Conservation (phyloP, 169 alveolate species). For the Cryptosporidium viatorum region DNA sequence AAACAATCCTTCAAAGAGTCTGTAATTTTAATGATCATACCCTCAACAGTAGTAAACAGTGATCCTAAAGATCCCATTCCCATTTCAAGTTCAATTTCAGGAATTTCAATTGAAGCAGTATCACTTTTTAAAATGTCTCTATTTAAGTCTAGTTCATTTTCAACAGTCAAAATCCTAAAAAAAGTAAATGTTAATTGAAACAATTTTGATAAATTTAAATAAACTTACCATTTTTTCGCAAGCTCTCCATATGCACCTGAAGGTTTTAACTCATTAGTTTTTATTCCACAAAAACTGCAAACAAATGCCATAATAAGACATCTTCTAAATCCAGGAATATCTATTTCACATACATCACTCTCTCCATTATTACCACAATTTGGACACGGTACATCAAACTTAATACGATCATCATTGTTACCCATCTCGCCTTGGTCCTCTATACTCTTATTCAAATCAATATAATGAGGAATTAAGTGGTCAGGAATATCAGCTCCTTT, state of each 20-base stretch:
- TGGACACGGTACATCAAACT: slow-evolving; percentile 83
- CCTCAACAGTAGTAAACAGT: slow-evolving; percentile 96
- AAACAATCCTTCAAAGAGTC: slow-evolving; percentile 86
- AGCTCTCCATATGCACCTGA: slow-evolving; percentile 95
- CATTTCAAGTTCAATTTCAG: slow-evolving; percentile 93
- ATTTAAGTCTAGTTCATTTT: slow-evolving; percentile 86
- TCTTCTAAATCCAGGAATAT: slow-evolving; percentile 96
- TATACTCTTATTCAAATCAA: slow-evolving; percentile 68
- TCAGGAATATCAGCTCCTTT: slow-evolving; percentile 76
- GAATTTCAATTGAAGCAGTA: slow-evolving; percentile 90
- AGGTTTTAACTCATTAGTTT: slow-evolving; percentile 94
- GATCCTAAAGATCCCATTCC: slow-evolving; percentile 92
- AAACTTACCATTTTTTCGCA: slow-evolving; percentile 88
- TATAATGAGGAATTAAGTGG: slow-evolving; percentile 68
- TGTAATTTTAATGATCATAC: slow-evolving; percentile 87
- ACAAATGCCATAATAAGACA: slow-evolving; percentile 93
- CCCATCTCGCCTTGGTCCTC: slow-evolving; percentile 52
- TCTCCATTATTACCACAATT: slow-evolving; percentile 86
- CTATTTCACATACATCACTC: slow-evolving; percentile 90
- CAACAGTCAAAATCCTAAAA: slow-evolving; percentile 43
- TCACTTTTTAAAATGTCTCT: slow-evolving; percentile 96
- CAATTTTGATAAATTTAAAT: neutral
- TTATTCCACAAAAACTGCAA: slow-evolving; percentile 94
- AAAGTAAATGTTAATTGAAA: neutral
- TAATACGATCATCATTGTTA: slow-evolving; percentile 55